Evolutionary conservation across 176 grass and related monocot genomes (phyloP).

Genomic region (Echinochloa phyllopogon): DNA sequence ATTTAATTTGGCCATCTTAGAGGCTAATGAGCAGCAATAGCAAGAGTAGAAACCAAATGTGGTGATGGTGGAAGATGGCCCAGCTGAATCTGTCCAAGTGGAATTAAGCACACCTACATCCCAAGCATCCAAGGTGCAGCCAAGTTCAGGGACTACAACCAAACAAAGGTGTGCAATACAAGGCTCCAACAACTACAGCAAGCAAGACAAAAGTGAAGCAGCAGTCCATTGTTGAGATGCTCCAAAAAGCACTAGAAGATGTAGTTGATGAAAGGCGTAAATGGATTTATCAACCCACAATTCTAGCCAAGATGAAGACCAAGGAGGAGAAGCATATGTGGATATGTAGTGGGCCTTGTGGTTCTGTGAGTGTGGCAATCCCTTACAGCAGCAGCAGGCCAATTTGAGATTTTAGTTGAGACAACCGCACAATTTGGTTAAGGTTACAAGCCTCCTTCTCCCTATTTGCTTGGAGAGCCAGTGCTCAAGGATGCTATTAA

Average conservation of each 20-base stretch:
- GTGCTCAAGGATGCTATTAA: background rate
- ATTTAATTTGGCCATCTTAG: too few relatives aligned
- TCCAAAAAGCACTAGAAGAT: too few relatives aligned
- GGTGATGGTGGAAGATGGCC: too few relatives aligned
- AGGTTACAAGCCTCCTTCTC: background rate
- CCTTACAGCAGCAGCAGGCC: background rate
- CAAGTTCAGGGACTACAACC: background rate
- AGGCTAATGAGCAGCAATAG: too few relatives aligned
- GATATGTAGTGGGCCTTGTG: background rate
- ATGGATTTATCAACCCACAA: too few relatives aligned
- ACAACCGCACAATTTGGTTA: background rate
- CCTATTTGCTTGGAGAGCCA: background rate
- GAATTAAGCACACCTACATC: too few relatives aligned
- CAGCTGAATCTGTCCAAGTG: too few relatives aligned
- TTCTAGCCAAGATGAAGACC: too few relatives aligned
- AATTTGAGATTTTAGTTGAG: background rate
- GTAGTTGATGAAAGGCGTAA: too few relatives aligned
- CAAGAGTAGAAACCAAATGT: too few relatives aligned
- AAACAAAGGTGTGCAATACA: background rate
- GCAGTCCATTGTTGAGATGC: too few relatives aligned
- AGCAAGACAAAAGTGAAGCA: background rate
- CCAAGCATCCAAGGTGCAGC: background rate
- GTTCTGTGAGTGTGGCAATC: background rate
- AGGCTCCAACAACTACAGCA: background rate
- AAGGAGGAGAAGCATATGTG: background rate